Evolutionary conservation across 441 rosid species (phyloP), one percentile per base, ranked within the genome.

Genomic region (Euphorbia schlechtendalii): DNA sequence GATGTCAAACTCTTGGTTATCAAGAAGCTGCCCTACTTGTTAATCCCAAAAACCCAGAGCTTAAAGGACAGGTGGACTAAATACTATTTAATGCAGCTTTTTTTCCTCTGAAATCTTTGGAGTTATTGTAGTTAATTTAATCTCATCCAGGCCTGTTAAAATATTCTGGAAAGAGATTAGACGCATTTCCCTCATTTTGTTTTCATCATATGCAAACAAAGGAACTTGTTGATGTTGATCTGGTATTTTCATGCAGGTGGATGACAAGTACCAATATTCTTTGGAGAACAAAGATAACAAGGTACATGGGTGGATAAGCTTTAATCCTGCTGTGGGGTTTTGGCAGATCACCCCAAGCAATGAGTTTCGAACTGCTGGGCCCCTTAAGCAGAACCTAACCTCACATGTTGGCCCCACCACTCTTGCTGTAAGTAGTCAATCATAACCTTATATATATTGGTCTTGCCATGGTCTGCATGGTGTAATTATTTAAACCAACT

Each of bases 331-430:
- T 1, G 73, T 86, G 57, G 99, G 99, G 56, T 89, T 80, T 74
- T 94, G 97, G 99, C 93, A 84, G 69, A 94, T 90, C 67, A 90
- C 93, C 63, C 99, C 99, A 27, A 89, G 97, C 59, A 72, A 87
- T 55, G 99, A 94, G 76, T 94, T 88, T 71, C 85, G 93, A 73
- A 79, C 96, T 21, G 99, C 84, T 17, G 99, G 99, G 48, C 90
- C 84, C 12, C 75, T 77, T 34, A 90, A 93, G 76, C 99, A 93
- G 74, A 89, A 88, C 64, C 90, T 93, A 63, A 90, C 97, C 3
- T 93, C 99, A 46, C 96, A 93, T 69, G 99, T 90, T 56, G 97
- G 97, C 45, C 99, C 96, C 24, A 82, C 76, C 61, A 87, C 90
- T 70, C 86, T 93, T 13, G 87, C 93, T 32, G 97, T 90, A 78